phyloP scores from a whole-genome alignment of 345 rosid species.

The Salix exigua region DNA sequence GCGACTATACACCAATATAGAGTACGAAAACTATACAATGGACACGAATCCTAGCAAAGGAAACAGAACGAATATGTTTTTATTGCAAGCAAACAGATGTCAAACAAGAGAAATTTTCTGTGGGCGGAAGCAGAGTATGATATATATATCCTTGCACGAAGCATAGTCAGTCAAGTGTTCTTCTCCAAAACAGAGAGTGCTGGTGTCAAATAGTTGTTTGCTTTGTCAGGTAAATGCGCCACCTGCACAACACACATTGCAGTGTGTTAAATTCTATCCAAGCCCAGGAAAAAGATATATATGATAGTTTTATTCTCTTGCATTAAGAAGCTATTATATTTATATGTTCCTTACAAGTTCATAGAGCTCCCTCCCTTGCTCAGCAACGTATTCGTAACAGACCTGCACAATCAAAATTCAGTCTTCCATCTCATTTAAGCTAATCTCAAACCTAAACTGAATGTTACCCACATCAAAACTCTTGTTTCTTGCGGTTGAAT shows the following conservation, averaged over 20 bases:
- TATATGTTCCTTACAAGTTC: constrained; percentile 61
- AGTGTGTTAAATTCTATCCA: too few relatives aligned
- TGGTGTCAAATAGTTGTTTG: constrained; percentile 92
- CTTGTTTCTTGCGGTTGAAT: constrained; percentile 89
- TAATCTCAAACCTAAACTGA: neutral
- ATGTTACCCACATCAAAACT: constrained; percentile 74
- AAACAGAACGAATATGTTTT: too few relatives aligned
- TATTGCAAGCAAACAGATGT: too few relatives aligned
- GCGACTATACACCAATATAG: constrained; percentile 14
- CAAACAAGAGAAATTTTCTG: neutral
- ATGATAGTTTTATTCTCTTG: too few relatives aligned
- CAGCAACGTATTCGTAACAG: constrained; percentile 84
- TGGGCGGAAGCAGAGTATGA: too few relatives aligned
- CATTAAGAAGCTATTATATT: too few relatives aligned
- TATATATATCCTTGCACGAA: too few relatives aligned
- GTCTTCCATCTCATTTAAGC: neutral
- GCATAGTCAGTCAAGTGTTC: constrained; percentile 50
- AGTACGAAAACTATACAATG: neutral
- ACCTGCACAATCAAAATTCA: constrained; percentile 43
- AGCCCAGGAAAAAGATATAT: neutral
- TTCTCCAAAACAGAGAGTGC: constrained; percentile 85
- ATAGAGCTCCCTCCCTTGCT: constrained; percentile 83
- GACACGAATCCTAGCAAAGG: too few relatives aligned
- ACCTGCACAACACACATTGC: constrained; percentile 39
- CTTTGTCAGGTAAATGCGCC: constrained; percentile 96